These are phyloP conservation scores for Colletotrichum horii DNA, from an alignment of 2,329 filamentous ascomycete species.

Conservation along the genomic window DNA sequence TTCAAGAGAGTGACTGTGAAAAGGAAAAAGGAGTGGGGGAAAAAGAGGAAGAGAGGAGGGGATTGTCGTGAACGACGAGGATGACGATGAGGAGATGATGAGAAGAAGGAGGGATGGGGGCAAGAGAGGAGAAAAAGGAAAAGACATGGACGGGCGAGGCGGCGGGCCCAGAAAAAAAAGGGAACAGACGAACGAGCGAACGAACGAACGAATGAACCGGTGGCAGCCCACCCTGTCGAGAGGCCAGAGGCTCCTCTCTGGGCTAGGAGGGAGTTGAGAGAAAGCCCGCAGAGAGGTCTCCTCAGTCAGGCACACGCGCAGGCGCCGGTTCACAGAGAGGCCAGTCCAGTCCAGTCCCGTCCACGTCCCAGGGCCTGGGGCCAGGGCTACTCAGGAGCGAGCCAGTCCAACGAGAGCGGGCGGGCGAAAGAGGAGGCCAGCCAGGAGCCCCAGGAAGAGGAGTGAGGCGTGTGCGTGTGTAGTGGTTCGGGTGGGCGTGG, in stretches of 20 bases:
- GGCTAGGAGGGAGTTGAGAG: neutral
- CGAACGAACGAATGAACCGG: slow-evolving; percentile 4
- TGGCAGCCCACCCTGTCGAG: slow-evolving; percentile 12
- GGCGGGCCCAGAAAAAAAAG: slow-evolving; percentile 15
- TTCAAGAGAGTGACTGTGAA: slow-evolving; percentile 58
- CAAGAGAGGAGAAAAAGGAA: slow-evolving; percentile 29
- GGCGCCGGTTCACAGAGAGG: neutral
- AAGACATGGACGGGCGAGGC: slow-evolving; percentile 26
- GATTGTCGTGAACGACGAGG: slow-evolving; percentile 38
- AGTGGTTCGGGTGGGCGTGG: neutral
- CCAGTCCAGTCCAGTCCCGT: neutral
- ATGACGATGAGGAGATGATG: slow-evolving; percentile 38
- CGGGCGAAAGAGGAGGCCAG: neutral
- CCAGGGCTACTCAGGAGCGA: neutral
- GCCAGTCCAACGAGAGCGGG: neutral
- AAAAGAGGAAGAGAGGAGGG: slow-evolving; percentile 38
- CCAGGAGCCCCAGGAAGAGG: neutral
- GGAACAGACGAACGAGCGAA: slow-evolving; percentile 12
- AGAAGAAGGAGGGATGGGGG: slow-evolving; percentile 36
- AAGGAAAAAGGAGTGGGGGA: slow-evolving; percentile 42
- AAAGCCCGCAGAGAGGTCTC: neutral
- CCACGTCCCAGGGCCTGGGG: neutral
- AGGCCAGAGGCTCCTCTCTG: neutral
- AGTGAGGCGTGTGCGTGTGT: slow-evolving; percentile 2
- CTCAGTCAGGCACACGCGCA: neutral